Conservation (phyloP, 768 basidiomycete species). For the Gymnopilus dilepis region DNA sequence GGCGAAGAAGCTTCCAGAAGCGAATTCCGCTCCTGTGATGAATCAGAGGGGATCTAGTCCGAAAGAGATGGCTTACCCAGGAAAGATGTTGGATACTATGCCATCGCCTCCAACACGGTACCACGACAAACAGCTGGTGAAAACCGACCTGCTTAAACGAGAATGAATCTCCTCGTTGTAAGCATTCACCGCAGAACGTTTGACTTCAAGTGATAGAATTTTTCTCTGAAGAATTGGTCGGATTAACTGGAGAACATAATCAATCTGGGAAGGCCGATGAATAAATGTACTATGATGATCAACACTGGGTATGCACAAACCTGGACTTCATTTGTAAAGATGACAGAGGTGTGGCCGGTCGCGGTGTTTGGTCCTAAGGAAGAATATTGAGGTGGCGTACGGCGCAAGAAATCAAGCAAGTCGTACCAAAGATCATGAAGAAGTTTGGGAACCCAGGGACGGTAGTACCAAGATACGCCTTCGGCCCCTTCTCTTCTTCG, state of each 20-base stretch:
- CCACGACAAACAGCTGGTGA: slow-evolving; percentile 44
- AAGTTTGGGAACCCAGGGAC: slow-evolving; percentile 53
- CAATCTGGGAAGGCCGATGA: slow-evolving; percentile 35
- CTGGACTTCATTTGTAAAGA: slow-evolving; percentile 49
- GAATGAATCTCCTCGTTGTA: slow-evolving; percentile 46
- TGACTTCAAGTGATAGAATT: slow-evolving; percentile 41
- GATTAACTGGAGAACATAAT: slow-evolving; percentile 48
- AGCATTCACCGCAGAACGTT: slow-evolving; percentile 34
- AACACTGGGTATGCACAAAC: slow-evolving; percentile 22
- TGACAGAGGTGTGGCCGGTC: slow-evolving; percentile 48
- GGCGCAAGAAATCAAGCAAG: not conserved
- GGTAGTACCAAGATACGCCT: slow-evolving; percentile 48
- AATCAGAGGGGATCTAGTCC: too few relatives aligned
- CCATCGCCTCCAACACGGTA: slow-evolving; percentile 41
- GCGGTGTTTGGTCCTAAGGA: slow-evolving; percentile 43
- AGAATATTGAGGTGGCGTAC: not conserved
- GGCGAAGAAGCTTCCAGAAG: slow-evolving; percentile 43
- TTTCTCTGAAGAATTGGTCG: slow-evolving; percentile 41
- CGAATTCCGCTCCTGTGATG: slow-evolving; percentile 22
- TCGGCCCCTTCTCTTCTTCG: slow-evolving; percentile 41
- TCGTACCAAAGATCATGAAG: slow-evolving; percentile 43
- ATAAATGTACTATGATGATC: not conserved
- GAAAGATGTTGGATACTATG: slow-evolving; percentile 44
- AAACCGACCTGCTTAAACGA: slow-evolving; percentile 39
- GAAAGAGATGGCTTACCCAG: slow-evolving; percentile 32